Base-by-base conservation (phyloP, 768 basidiomycete genomes). In the Mycena polygramma region DNA sequence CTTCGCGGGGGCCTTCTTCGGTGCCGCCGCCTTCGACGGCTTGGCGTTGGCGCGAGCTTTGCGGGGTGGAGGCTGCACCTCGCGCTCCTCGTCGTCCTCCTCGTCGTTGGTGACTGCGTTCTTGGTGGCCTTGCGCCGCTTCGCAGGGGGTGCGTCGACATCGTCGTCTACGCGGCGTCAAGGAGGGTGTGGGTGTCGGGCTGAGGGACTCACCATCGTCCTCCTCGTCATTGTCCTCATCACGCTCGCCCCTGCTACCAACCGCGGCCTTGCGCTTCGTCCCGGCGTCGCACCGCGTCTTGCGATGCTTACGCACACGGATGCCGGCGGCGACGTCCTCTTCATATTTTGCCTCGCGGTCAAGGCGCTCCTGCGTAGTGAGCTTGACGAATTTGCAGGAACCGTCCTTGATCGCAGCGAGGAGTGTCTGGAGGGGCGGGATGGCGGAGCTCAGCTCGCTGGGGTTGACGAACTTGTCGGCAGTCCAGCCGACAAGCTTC, bases 371-470 rank as follows among this genome's bases (percentile, higher is more conserved):
- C 1, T 3, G 8, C 5, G 45, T 24, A 0, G 9, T 9, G 10
- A 68, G 58, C 59, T 57, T 68, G 1, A 39, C 0, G 39, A 61
- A 68, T 2, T 14, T 15, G 43, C 66, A 68, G 1, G n/a, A 39
- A 10, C 45, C 66, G 7, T 2, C 41, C 36, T 35, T 35, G 3
- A 68, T 7, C 6, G 53, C 66, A 1, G 61, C 59, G 15, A 26
- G 35, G 1, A 68, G 59, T 9, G 7, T 49, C 17, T 24, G 43
- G 15, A 68, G 26, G 10, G 14, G 22, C 0, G n/a, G 19, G 30
- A 17, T 52, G 0, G 66, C 61, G 2, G 59, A 46, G 58, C 66
- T 68, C n/a, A 68, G 52, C 4, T 48, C 20, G 52, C 66, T 61
- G 7, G 66, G 66, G 46, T 68, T 24, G 1, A 26, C 36, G 53